Evolutionary conservation across 768 basidiomycete genomes (phyloP).

Genomic region (Kondoa subrosea): DNA sequence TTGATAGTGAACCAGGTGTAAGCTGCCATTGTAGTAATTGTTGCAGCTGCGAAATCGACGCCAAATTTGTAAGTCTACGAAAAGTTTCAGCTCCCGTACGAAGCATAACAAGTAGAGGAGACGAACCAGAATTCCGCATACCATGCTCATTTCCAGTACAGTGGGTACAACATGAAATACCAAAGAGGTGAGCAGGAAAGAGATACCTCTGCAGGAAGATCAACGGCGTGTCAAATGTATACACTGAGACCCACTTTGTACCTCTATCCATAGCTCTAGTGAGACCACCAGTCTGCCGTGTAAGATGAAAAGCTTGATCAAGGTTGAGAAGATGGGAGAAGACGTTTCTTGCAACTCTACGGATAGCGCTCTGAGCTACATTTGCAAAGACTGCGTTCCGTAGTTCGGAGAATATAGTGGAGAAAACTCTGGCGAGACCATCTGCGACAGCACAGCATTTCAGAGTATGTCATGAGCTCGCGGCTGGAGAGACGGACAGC

Average conservation of each 20-base stretch:
- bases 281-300: constrained; percentile 83
- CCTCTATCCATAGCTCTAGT: constrained; percentile 94
- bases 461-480: not conserved
- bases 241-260: constrained; percentile 54
- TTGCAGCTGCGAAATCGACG: constrained; percentile 89
- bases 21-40: constrained; percentile 59
- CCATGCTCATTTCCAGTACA: constrained; percentile 85
- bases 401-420: constrained; percentile 76
- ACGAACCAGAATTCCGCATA: constrained; percentile 85
- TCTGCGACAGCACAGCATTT: constrained; percentile 41
- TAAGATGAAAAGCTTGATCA: constrained; percentile 80
- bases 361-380: constrained; percentile 82
- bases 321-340: constrained; percentile 83
- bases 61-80: constrained; percentile 87
- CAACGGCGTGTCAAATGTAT: constrained; percentile 1
- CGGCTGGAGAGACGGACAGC: constrained; percentile 47
- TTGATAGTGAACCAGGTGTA: constrained; percentile 96
- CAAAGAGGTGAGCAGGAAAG: constrained; percentile 80
- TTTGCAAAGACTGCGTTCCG: constrained; percentile 91
- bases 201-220: constrained; percentile 55
- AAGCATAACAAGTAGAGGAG: not conserved
- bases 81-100: constrained; percentile 8
- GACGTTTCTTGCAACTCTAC: constrained; percentile 85
- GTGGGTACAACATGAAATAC: constrained; percentile 91
- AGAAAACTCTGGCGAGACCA: constrained; percentile 72